These are phyloP conservation scores for Euphrasia arctica DNA, from an alignment of 305 asterid genomes.

Conservation along the genomic window DNA sequence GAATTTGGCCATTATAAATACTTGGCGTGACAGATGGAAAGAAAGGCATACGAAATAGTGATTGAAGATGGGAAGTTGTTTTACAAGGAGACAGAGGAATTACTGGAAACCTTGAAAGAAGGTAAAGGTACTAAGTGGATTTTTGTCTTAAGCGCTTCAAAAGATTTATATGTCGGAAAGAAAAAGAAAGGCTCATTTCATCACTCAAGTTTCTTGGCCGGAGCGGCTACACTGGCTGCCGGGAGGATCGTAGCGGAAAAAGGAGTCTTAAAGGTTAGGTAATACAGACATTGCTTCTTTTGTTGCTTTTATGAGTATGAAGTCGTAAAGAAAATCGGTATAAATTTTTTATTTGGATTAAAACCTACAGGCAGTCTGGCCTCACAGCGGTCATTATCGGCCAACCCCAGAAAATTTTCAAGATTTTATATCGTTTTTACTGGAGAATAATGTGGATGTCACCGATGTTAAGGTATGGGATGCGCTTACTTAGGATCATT, in stretches of 20 bases:
- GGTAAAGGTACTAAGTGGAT: constrained; percentile 56
- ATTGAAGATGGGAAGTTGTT: constrained; percentile 45
- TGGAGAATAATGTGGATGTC: constrained; percentile 52
- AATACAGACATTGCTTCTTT: too few relatives aligned
- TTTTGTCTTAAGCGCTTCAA: constrained; percentile 59
- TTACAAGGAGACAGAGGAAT: constrained; percentile 47
- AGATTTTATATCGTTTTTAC: constrained; percentile 48
- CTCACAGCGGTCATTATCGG: constrained; percentile 68
- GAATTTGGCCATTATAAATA: too few relatives aligned
- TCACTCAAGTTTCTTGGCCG: constrained; percentile 67
- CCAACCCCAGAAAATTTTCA: constrained; percentile 72
- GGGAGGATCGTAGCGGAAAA: constrained; percentile 56
- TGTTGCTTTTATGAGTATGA: too few relatives aligned
- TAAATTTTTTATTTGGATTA: too few relatives aligned
- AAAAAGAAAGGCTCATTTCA: constrained; percentile 64
- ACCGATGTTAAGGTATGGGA: constrained; percentile 50
- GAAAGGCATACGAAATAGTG: constrained; percentile 50
- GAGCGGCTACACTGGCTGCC: constrained; percentile 66
- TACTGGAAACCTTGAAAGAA: constrained; percentile 40
- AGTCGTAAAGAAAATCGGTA: too few relatives aligned
- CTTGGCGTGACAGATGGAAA: constrained; percentile 33
- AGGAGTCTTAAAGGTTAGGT: constrained; percentile 35
- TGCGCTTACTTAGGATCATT: not conserved
- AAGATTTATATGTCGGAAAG: constrained; percentile 45
- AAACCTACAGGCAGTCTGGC: constrained; percentile 48